Percentiles rank a stretch among this genome's conserved stretches.
Conservation (phyloP, 1,284 basidiomycete species). For the Thecaphora thlaspeos region DNA sequence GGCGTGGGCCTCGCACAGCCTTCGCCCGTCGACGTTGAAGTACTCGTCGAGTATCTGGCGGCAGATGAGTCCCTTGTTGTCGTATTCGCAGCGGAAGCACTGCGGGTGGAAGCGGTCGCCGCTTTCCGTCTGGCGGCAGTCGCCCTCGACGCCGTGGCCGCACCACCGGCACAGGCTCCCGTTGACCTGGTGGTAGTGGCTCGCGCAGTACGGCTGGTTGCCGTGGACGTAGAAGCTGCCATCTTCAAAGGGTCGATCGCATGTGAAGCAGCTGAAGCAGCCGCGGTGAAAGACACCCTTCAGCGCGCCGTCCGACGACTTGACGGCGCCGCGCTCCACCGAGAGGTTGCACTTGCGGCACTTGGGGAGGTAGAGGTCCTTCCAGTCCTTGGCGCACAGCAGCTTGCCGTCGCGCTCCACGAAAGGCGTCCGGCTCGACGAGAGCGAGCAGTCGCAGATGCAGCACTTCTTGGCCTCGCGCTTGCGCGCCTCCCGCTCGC, state of each 20-base stretch:
- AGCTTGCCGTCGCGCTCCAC: constrained; percentile 44
- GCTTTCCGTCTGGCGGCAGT: constrained; percentile 43
- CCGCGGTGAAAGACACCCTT: constrained; percentile 35
- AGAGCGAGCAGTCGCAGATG: constrained; percentile 39
- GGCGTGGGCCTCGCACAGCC: constrained; percentile 41
- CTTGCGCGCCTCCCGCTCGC: constrained; percentile 25
- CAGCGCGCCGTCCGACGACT: constrained; percentile 45
- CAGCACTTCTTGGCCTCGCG: constrained; percentile 27
- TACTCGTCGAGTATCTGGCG: constrained; percentile 23
- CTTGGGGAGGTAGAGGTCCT: constrained; percentile 45
- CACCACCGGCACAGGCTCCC: constrained; percentile 44
- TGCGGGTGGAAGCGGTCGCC: constrained; percentile 42
- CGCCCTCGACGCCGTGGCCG: constrained; percentile 41
- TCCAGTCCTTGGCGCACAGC: constrained; percentile 43
- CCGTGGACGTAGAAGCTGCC: constrained; percentile 47
- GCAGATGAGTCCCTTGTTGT: constrained; percentile 18
- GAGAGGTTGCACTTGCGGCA: constrained; percentile 40
- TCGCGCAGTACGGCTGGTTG: constrained; percentile 42
- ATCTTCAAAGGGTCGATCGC: constrained; percentile 36
- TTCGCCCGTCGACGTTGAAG: constrained; percentile 27
- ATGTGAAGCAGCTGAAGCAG: constrained; percentile 46
- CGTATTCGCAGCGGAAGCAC: constrained; percentile 43
- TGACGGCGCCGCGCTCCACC: constrained; percentile 41
- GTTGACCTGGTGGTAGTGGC: constrained; percentile 38
- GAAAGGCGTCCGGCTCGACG: constrained; percentile 31